These are phyloP conservation scores for Ambrosia trifida DNA, from an alignment of 129 eudicot genomes.

Conservation along the genomic window DNA sequence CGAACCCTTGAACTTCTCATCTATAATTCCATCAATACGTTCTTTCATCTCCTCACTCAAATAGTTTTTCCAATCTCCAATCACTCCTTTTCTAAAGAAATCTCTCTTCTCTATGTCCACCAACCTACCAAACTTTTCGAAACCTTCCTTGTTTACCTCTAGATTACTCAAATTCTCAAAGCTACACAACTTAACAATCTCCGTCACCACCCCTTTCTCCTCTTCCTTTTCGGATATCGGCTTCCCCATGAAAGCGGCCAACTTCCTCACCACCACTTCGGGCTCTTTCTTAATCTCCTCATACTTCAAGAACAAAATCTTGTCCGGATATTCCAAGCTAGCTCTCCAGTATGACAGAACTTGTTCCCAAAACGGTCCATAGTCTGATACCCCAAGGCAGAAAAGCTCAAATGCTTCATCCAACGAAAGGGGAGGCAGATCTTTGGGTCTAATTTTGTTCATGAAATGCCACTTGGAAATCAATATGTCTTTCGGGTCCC, in stretches of 20 bases:
- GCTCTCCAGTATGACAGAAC: slow-evolving; percentile 40
- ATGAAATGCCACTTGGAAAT: not conserved
- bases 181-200: slow-evolving; percentile 22
- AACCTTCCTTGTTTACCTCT: slow-evolving; percentile 24
- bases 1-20: not conserved
- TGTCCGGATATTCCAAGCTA: slow-evolving; percentile 37
- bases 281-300: slow-evolving; percentile 48
- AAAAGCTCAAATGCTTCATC: slow-evolving; percentile 34
- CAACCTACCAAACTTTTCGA: not conserved
- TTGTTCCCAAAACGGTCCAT: slow-evolving; percentile 50
- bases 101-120: not conserved
- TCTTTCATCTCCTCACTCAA: slow-evolving; percentile 11
- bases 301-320: slow-evolving; percentile 34
- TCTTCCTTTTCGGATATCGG: slow-evolving; percentile 15
- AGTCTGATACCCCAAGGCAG: slow-evolving; percentile 25
- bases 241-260: slow-evolving; percentile 42
- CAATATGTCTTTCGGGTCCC: too few species aligned
- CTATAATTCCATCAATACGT: slow-evolving; percentile 9
- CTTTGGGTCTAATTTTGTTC: not conserved
- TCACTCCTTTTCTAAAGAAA: slow-evolving; percentile 14
- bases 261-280: slow-evolving; percentile 7
- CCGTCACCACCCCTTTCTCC: slow-evolving; percentile 20
- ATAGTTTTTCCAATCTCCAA: not conserved
- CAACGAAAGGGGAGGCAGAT: slow-evolving; percentile 7
- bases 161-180: slow-evolving; percentile 7